Conservation (phyloP, 176 grass and related monocot genomes). For the Triticum aestivum region DNA sequence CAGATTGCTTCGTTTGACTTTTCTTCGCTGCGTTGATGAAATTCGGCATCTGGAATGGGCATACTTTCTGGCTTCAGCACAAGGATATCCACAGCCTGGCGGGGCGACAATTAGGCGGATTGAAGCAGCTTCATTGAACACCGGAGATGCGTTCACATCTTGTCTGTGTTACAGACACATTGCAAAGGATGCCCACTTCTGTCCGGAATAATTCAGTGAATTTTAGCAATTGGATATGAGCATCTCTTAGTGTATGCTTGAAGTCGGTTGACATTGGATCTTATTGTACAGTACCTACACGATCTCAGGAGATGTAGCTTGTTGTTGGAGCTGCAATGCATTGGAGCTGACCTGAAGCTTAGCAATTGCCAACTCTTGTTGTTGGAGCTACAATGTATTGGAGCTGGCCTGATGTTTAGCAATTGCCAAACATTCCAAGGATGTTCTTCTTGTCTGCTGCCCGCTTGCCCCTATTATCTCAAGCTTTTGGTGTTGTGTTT, state of each 20-base stretch:
- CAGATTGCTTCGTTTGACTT: not conserved
- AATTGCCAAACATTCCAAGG: constrained; percentile 1
- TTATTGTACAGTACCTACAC: not conserved
- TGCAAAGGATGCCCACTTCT: constrained; percentile 10
- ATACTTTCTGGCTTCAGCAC: not conserved
- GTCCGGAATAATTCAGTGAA: not conserved
- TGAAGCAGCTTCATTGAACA: not conserved
- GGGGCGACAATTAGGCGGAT: too few relatives aligned
- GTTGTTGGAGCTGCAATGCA: not conserved
- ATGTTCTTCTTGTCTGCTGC: not conserved
- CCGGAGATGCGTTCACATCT: not conserved
- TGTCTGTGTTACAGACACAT: not conserved
- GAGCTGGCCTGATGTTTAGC: not conserved
- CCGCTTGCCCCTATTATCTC: not conserved
- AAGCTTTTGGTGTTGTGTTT: constrained; percentile 6
- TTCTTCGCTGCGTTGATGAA: not conserved
- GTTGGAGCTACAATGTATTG: not conserved
- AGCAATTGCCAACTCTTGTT: not conserved
- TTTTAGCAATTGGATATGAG: not conserved
- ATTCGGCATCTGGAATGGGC: not conserved
- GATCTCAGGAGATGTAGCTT: not conserved
- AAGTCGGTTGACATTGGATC: not conserved
- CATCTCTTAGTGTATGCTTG: not conserved
- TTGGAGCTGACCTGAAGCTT: not conserved
- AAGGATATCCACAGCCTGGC: not conserved